Conservation (phyloP, 2,329 filamentous ascomycete species). For the Celoporthe dispersa region DNA sequence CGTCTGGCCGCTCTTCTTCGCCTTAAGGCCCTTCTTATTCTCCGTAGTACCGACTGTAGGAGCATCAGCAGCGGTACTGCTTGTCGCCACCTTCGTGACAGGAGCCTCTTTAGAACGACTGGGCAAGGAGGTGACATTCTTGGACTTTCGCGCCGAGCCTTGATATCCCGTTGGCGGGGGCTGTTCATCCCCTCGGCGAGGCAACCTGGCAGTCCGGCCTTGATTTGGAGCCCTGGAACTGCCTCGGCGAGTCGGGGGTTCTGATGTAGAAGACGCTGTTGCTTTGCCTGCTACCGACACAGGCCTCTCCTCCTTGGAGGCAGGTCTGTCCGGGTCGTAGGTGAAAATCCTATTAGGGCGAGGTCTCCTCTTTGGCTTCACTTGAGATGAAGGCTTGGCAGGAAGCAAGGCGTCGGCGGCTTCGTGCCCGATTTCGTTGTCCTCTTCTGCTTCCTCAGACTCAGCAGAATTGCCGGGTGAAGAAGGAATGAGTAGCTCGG, state of each 20-base stretch:
- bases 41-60: neutral
- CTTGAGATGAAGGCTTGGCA: constrained; percentile 7
- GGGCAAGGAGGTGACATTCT: neutral
- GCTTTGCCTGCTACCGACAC: constrained; percentile 18
- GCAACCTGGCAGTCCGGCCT: neutral
- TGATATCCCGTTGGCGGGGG: constrained; percentile 38
- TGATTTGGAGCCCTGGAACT: neutral
- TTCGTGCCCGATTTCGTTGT: constrained; percentile 18
- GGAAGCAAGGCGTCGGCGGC: constrained; percentile 3
- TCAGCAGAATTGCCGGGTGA: neutral
- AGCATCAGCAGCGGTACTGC: neutral
- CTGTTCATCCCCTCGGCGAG: constrained; percentile 12
- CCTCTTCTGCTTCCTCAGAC: constrained; percentile 24
- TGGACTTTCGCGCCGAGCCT: constrained; percentile 40
- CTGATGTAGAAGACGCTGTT: neutral
- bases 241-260: neutral
- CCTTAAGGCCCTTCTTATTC: constrained; percentile 28
- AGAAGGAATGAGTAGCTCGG: neutral
- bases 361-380: neutral
- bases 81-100: neutral
- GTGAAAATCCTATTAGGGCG: constrained; percentile 18
- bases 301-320: constrained; percentile 33
- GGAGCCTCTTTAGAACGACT: constrained; percentile 11
- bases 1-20: constrained; percentile 37
- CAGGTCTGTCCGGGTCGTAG: constrained; percentile 49